Evolutionary conservation across 2,329 filamentous ascomycete genomes (phyloP), one percentile per base, ranked within the genome.

Genomic region (Furcasterigmium furcatum): DNA sequence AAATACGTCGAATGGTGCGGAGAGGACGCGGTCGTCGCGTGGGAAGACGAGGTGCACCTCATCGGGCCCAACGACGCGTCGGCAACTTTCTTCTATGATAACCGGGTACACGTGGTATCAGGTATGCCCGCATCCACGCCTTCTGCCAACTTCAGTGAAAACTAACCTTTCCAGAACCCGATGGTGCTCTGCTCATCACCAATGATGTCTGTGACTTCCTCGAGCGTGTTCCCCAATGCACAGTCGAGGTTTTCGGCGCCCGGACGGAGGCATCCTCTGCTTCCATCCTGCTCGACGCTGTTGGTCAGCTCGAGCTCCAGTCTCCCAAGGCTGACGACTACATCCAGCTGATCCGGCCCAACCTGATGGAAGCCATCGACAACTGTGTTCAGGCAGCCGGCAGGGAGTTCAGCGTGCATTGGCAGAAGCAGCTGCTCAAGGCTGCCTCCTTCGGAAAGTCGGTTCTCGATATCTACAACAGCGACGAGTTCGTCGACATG

Each of bases 401-500:
- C 2, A 85, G 95, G 48, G 94, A 99, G 64, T 96, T 91, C 62
- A 89, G 85, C 56, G 75, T 86, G 2, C 84, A 92, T 59, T 95
- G 91, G 89, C 94, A 99, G 61, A 99, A 97, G 62, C 84, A 95
- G 56, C 75, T 99, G 2, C 76, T 99, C n/a, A 95, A 95, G 63
- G 94, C 94, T 6, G 94, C 94, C 0, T 97, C 92, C 0, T 97
- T 96, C 63, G 94, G 94, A 50, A 99, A 99, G 65, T 97, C 94
- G 0, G 94, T 97, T 0, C 77, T 99, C 4, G 94, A 97, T 58
- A 84, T 97, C 12, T 99, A 97, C 68, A 96, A 94, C 65, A 96
- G 91, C 60, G 94, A 99, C 59, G 92, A 99, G 53, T 99, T 97
- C 66, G 94, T 99, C 44, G 92, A 97, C 52, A 97, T 96, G 85